These are phyloP conservation scores for Dillenia suffruticosa DNA, from an alignment of 164 flowering plant species.

Conservation along the genomic window DNA sequence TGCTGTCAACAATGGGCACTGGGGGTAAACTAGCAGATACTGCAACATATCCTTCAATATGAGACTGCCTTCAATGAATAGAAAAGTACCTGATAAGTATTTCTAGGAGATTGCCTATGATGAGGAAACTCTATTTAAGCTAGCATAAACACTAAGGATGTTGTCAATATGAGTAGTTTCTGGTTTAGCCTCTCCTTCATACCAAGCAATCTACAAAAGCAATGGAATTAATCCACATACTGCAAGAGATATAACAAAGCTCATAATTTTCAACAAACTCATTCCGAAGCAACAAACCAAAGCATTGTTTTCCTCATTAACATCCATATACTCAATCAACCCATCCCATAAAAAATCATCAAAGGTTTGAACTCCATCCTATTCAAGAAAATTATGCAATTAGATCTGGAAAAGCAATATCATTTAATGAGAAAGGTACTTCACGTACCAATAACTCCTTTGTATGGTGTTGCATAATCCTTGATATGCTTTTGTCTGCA, in stretches of 20 bases:
- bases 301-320: slow-evolving; percentile 97
- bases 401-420: not conserved
- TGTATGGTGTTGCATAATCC: slow-evolving; percentile 89
- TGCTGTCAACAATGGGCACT: slow-evolving; percentile 90
- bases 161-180: slow-evolving; percentile 93
- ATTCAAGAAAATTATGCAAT: slow-evolving; percentile 10
- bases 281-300: slow-evolving; percentile 46
- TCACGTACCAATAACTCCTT: slow-evolving; percentile 65
- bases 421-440: too few relatives aligned
- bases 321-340: slow-evolving; percentile 94
- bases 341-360: slow-evolving; percentile 85
- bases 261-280: too few relatives aligned
- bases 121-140: slow-evolving; percentile 94
- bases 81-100: slow-evolving; percentile 83
- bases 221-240: too few relatives aligned
- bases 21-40: slow-evolving; percentile 93
- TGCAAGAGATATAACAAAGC: too few relatives aligned
- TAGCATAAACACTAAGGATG: slow-evolving; percentile 88
- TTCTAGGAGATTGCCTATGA: slow-evolving; percentile 98
- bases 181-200: slow-evolving; percentile 67
- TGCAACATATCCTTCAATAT: slow-evolving; percentile 87
- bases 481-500: slow-evolving; percentile 87
- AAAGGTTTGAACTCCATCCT: slow-evolving; percentile 90
- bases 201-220: slow-evolving; percentile 67
- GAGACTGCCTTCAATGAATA: too few relatives aligned